Base-by-base conservation (phyloP, 768 basidiomycete genomes). In the Clitopilus hobsonii region DNA sequence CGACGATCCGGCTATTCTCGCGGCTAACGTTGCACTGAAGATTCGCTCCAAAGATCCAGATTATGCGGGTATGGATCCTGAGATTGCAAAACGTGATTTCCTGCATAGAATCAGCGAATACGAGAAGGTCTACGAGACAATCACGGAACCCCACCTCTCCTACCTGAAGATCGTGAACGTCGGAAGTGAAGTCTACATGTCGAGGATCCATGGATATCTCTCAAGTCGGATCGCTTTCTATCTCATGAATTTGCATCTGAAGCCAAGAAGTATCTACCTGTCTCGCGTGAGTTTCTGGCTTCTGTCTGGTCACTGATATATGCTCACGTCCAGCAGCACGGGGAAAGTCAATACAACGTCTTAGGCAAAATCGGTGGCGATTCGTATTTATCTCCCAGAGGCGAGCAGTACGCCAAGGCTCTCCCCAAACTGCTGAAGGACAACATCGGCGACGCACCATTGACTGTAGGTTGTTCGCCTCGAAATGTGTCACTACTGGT, bases 361-460 rank as follows among this genome's bases (percentile, higher is more conserved):
- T 87, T 92, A 61, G 96, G 96, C 10, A 91, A 94, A 73, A 97
- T 99, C 56, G 97, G 97, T 22, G 97, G 97, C n/a, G 97, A 99
- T 67, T 91, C 97, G 0, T 69, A 84, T 16, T 74, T 99, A 45
- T 98, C 95, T 0, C 76, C 80, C 26, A 83, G 87, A 54, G 97
- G 97, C 1, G 77, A 88, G 75, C 73, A 87, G 61, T 99, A 99
- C 69, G 86, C 95, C 6, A 70, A 72, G 16, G 91, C 94, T 3
- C 78, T 99, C 11, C 97, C 97, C 1, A 84, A 80, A 23, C 74
- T 99, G 55, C 86, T 99, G 63, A 86, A 78, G 53, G 86, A 96
- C 57, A 96, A 95, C 62, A 87, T 98, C 49, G 97, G 96, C 23
- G 85, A 94, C 62, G 88, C 86, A 1, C 83, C 86, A 0, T 70